These are phyloP conservation scores for Trifolium dubium DNA, from an alignment of 306 rosid species.

Conservation along the genomic window DNA sequence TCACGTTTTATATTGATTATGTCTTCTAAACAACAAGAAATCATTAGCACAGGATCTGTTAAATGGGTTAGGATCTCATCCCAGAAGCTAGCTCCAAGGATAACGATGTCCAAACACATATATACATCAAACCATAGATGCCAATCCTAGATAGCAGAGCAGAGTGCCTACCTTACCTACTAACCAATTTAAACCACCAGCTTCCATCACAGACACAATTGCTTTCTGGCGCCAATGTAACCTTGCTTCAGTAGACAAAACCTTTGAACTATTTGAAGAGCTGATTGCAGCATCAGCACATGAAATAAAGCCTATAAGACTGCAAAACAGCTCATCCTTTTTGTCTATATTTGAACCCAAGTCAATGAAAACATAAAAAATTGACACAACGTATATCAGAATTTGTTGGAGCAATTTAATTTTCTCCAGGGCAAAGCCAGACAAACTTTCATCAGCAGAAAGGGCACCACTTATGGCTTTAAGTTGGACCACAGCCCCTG, in stretches of 20 bases:
- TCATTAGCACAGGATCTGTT: too few species aligned
- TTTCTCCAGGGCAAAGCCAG: constrained; percentile 64
- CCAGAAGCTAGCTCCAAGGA: too few species aligned
- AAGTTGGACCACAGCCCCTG: constrained; percentile 94
- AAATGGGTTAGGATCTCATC: too few species aligned
- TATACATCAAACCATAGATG: too few species aligned
- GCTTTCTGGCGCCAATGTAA: constrained; percentile 91
- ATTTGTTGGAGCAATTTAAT: constrained; percentile 73
- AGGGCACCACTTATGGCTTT: constrained; percentile 79
- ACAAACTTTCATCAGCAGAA: constrained; percentile 69
- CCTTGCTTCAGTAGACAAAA: constrained; percentile 65
- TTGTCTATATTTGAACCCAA: constrained; percentile 63
- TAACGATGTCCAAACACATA: too few species aligned
- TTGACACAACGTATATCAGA: constrained; percentile 74
- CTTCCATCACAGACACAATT: constrained; percentile 93
- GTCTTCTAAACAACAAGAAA: too few species aligned
- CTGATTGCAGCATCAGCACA: constrained; percentile 50
- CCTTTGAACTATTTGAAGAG: constrained; percentile 63
- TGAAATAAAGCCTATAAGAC: constrained; percentile 50
- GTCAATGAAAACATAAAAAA: constrained; percentile 74
- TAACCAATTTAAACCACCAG: constrained; percentile 99
- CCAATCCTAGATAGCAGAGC: too few species aligned
- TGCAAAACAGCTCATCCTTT: constrained; percentile 60
- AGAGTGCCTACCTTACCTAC: constrained; percentile 99
- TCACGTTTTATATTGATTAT: too few species aligned